phyloP scores from a whole-genome alignment of 2,329 filamentous ascomycete species.

The Alternaria panax region DNA sequence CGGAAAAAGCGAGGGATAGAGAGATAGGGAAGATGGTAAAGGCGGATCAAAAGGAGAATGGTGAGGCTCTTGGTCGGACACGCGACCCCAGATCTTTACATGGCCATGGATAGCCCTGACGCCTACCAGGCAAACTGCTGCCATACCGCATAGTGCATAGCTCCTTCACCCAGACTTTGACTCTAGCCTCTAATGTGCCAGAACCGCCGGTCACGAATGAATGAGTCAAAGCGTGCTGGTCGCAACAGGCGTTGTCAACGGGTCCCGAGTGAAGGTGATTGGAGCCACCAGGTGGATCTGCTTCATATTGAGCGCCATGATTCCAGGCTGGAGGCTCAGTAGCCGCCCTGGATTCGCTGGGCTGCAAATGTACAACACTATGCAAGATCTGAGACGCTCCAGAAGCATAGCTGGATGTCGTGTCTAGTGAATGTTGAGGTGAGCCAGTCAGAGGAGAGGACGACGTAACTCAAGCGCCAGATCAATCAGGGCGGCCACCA shows the following conservation, averaged over 20 bases:
- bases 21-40: conserved; percentile 19
- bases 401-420: conserved; percentile 39
- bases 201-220: conserved; percentile 35
- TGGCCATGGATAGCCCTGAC: conserved; percentile 25
- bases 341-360: conserved; percentile 50
- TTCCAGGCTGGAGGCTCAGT: conserved; percentile 39
- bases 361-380: conserved; percentile 43
- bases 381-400: conserved; percentile 47
- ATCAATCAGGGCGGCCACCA: conserved; percentile 27
- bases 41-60: conserved; percentile 23
- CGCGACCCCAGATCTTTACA: conserved; percentile 38
- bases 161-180: conserved; percentile 25
- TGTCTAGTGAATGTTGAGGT: conserved; percentile 34
- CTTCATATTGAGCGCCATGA: conserved; percentile 44
- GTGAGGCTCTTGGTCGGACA: conserved; percentile 32
- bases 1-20: conserved; percentile 12
- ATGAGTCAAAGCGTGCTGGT: conserved; percentile 32
- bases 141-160: conserved; percentile 40
- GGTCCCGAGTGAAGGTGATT: conserved; percentile 39
- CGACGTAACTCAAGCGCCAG: conserved; percentile 33
- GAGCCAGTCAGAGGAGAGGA: conserved; percentile 39
- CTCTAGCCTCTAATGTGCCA: conserved; percentile 35
- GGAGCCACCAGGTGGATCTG: conserved; percentile 38
- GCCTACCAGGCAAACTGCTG: conserved; percentile 25
- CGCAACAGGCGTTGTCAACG: conserved; percentile 35